These are phyloP conservation scores for Metschnikowia proteae DNA, from an alignment of 805 yeast genomes.

Conservation along the genomic window DNA sequence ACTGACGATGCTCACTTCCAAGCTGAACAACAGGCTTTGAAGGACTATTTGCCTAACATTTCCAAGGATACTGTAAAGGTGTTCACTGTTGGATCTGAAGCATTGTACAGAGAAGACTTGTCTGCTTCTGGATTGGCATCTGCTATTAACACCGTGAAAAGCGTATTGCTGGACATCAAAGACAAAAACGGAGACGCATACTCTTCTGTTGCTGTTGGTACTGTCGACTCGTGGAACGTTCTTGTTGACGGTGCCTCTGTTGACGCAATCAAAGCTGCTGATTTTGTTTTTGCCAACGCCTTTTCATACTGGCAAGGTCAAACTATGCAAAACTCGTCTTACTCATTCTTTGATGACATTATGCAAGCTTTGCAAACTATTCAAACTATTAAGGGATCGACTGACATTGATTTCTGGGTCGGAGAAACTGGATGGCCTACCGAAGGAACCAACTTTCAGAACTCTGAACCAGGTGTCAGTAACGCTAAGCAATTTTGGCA, in stretches of 20 bases:
- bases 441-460: slow-evolving; percentile 68
- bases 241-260: slow-evolving; percentile 72
- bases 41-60: slow-evolving; percentile 65
- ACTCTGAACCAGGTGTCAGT: slow-evolving; percentile 60
- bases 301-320: slow-evolving; percentile 99
- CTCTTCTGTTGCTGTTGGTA: slow-evolving; percentile 72
- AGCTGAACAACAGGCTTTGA: slow-evolving; percentile 71
- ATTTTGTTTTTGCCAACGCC: slow-evolving; percentile 87
- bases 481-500: slow-evolving; percentile 84
- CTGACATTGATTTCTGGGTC: slow-evolving; percentile 87
- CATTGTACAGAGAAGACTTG: slow-evolving; percentile 85
- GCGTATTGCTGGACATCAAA: slow-evolving; percentile 52
- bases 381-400: slow-evolving; percentile 81
- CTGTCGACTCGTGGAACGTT: slow-evolving; percentile 95
- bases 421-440: slow-evolving; percentile 99
- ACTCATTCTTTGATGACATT: slow-evolving; percentile 92
- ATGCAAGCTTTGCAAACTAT: slow-evolving; percentile 93
- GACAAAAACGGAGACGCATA: slow-evolving; percentile 83
- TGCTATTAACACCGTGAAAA: slow-evolving; percentile 60
- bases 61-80: slow-evolving; percentile 67
- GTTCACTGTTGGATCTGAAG: slow-evolving; percentile 92
- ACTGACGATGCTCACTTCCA: slow-evolving; percentile 73
- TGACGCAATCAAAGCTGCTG: slow-evolving; percentile 76
- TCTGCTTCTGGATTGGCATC: slow-evolving; percentile 70
- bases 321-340: slow-evolving; percentile 73